Base-by-base conservation (phyloP, 1,284 basidiomycete species). In the Vanrija sp. region DNA sequence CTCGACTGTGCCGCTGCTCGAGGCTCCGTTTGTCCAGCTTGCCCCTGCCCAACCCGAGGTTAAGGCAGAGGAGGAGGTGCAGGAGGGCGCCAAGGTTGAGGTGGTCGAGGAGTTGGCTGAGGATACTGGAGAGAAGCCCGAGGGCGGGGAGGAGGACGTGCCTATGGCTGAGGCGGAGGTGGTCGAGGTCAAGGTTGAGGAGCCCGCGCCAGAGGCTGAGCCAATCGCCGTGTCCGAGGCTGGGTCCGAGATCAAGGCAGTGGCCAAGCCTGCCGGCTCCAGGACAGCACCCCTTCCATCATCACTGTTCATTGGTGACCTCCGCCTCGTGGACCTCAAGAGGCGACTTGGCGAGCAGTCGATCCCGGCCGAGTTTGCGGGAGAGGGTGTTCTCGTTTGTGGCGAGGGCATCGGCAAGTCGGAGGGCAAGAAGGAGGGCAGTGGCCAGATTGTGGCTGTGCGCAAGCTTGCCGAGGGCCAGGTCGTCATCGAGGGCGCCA, bases 371-470 rank as follows among this genome's bases (percentile, higher is more conserved):
- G 92, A 96, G 72, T 85, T 97, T 55, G 86, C 92, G 16, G 93
- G 93, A 19, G 92, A 96, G 75, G 94, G 94, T 79, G 87, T 95
- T 7, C 80, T 98, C n/a, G 83, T 98, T 18, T 98, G 93, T 69
- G 90, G 90, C 16, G 81, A 82, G 41, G 69, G 79, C 16, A 54
- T 63, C n/a, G 86, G 86, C 22, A 81, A 79, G 62, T 75, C 76
- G 49, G 77, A 78, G 44, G 73, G 75, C 14, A 71, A 77, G 36
- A 72, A 79, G 25, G 75, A 83, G n/a, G 84, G 83, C 46, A 85
- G 88, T 53, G 22, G 31, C 10, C 31, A 25, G n/a, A 82, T 86
- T 3, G 91, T 96, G 1, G 86, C 90, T 0, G 92, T 98, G 31
- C 80, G 86, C 62, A 98, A 98, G 79, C 82, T 85, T 18, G 88